Percentiles rank a stretch among this genome's conserved stretches.
Evolutionary conservation across 1,284 basidiomycete genomes (phyloP).

Genomic region (Anthracocystis walkeri): DNA sequence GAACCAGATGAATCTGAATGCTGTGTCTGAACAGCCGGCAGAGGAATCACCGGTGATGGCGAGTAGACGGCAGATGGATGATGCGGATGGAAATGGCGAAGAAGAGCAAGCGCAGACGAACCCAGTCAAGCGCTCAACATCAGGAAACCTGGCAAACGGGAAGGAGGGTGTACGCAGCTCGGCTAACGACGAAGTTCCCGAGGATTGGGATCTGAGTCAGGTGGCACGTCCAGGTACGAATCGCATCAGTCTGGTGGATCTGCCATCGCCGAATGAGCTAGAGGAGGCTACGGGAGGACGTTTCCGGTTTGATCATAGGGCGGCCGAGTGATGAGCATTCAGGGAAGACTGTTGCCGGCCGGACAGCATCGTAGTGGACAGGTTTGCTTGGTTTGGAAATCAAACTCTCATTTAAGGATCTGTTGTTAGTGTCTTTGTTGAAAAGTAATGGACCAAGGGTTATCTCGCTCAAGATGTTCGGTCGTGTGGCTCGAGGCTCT

Average conservation of each 20-base stretch:
- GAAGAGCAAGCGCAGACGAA: background rate
- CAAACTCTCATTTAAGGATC: background rate
- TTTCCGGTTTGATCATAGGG: constrained; percentile 23
- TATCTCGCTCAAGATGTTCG: background rate
- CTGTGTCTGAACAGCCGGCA: constrained; percentile 43
- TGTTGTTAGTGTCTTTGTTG: background rate
- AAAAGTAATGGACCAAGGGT: background rate
- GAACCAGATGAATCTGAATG: constrained; percentile 50
- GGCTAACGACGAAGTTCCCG: constrained; percentile 32
- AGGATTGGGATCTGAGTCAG: constrained; percentile 47
- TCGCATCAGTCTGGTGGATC: constrained; percentile 44
- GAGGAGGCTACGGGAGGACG: constrained; percentile 43
- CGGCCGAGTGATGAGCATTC: constrained; percentile 13
- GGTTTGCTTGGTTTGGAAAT: background rate
- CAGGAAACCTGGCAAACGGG: background rate
- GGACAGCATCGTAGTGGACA: background rate
- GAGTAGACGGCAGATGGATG: constrained; percentile 13
- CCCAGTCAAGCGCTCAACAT: background rate
- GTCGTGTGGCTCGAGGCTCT: background rate
- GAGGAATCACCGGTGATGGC: constrained; percentile 47
- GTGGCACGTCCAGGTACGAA: constrained; percentile 35
- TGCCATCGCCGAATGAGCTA: constrained; percentile 47
- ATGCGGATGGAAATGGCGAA: background rate
- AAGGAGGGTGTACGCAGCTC: background rate
- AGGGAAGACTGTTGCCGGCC: background rate